Evolutionary conservation across 495 filamentous ascomycete species (phyloP), one percentile per base, ranked within the genome.

Genomic region (Aspergillus incahuasiensis): DNA sequence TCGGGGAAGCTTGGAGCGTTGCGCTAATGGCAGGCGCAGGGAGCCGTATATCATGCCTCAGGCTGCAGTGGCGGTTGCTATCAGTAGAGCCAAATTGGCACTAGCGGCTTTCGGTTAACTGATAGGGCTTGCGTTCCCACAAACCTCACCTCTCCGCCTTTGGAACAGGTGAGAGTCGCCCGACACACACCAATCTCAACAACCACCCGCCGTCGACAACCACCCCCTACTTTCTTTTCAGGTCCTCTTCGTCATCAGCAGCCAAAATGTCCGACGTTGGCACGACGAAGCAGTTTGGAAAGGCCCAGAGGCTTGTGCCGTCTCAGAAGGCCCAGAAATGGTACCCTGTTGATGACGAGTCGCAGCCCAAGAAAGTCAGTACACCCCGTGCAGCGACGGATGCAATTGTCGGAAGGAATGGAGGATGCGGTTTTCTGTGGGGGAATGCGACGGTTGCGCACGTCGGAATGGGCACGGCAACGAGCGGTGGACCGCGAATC

Each of bases 291-390:
- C 90, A 86, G 80, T 96, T 96, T 84, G 92, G 90, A 80, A 96
- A 95, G 86, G 88, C 89, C 79, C 88, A 90, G 79, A 86, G 94
- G 79, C 81, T 86, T 74, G 83, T 98, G 72, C 89, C 82, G 70
- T 80, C 85, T 67, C 84, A 94, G 76, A 95, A 95, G 88, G 94
- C 92, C 70, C 83, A 87, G 84, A 99, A 97, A 81, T 99, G 92
- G 90, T 99, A 99, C 78, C 95, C 95, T 74, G 88, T 91, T 68
- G 90, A 96, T 73, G 94, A 97, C 77, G 87, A 92, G 72, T 70
- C 81, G 70, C 81, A 88, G 80, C 86, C 88, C 58, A 96, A 89
- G 83, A 94, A 94, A 86, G 95, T 99, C 71, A 77, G 75, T 75
- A 72, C 68, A 67, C 69, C 69, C 68, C 61, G 54, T 45, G 49